phyloP scores from a whole-genome alignment of 495 filamentous ascomycete species.

The Viridothelium virens region DNA sequence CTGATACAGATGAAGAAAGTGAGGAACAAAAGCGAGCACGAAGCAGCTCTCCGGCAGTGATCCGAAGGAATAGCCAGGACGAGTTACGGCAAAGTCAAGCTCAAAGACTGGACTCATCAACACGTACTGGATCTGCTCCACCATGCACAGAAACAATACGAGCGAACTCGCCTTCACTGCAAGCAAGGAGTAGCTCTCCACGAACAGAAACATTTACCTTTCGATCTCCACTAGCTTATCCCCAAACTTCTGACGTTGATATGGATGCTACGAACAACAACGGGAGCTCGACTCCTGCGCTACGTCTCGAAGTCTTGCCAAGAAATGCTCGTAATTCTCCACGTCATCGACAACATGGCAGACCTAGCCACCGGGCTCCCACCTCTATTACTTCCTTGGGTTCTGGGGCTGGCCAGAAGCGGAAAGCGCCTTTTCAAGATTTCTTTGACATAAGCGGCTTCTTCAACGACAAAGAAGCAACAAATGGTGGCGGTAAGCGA shows the following conservation, averaged over 20 bases:
- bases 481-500: slow-evolving; percentile 54
- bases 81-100: slow-evolving; percentile 30
- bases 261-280: slow-evolving; percentile 36
- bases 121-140: slow-evolving; percentile 43
- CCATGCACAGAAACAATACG: slow-evolving; percentile 13
- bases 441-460: slow-evolving; percentile 73
- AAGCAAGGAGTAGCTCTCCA: neutral
- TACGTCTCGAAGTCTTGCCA: slow-evolving; percentile 47
- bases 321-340: slow-evolving; percentile 45
- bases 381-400: slow-evolving; percentile 41
- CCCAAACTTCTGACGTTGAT: slow-evolving; percentile 49
- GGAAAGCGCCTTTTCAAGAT: slow-evolving; percentile 66
- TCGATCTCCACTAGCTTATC: slow-evolving; percentile 58
- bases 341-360: slow-evolving; percentile 42
- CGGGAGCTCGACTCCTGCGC: slow-evolving; percentile 10
- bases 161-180: neutral
- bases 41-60: slow-evolving; percentile 53
- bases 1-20: slow-evolving; percentile 71
- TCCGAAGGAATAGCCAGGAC: slow-evolving; percentile 44
- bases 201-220: slow-evolving; percentile 53
- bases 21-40: slow-evolving; percentile 48
- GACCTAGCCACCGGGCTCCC: slow-evolving; percentile 39
- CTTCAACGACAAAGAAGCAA: slow-evolving; percentile 56
- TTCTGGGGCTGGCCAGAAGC: slow-evolving; percentile 64
- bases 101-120: slow-evolving; percentile 37